phyloP scores from a whole-genome alignment of 306 rosid genomes.

The Lupinus albus region DNA sequence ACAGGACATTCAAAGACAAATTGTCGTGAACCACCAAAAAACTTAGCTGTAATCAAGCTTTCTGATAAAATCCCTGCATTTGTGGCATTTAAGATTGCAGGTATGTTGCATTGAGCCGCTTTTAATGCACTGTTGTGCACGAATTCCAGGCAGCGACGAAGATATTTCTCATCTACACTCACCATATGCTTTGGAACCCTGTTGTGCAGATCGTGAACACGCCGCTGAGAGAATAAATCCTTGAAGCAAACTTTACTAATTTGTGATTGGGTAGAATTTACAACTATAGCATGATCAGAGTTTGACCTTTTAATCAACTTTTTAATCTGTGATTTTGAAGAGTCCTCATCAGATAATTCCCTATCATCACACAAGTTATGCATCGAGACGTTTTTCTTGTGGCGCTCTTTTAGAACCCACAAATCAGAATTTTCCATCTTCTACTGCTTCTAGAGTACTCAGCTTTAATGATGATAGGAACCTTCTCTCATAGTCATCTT shows the following conservation, averaged over 20 bases:
- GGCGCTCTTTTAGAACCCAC: conserved; percentile 48
- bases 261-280: conserved; percentile 61
- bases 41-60: conserved; percentile 42
- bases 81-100: conserved; percentile 52
- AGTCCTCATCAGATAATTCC: conserved; percentile 52
- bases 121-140: conserved; percentile 65
- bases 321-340: conserved; percentile 54
- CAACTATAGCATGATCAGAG: conserved; percentile 52
- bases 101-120: conserved; percentile 55
- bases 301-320: conserved; percentile 61
- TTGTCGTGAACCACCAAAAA: conserved; percentile 45
- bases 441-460: conserved; percentile 41
- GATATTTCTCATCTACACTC: conserved; percentile 78
- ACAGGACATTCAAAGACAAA: conserved; percentile 46
- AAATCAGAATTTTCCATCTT: conserved; percentile 62
- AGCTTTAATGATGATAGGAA: conserved; percentile 38
- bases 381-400: conserved; percentile 46
- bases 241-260: conserved; percentile 52
- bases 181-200: conserved; percentile 81
- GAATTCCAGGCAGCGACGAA: conserved; percentile 76
- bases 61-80: conserved; percentile 52
- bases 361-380: conserved; percentile 47
- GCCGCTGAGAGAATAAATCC: conserved; percentile 52
- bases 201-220: conserved; percentile 52
- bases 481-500: conserved; percentile 41